These are phyloP conservation scores for Astrothelium subdiscretum DNA, from an alignment of 495 filamentous ascomycete species.

Conservation along the genomic window DNA sequence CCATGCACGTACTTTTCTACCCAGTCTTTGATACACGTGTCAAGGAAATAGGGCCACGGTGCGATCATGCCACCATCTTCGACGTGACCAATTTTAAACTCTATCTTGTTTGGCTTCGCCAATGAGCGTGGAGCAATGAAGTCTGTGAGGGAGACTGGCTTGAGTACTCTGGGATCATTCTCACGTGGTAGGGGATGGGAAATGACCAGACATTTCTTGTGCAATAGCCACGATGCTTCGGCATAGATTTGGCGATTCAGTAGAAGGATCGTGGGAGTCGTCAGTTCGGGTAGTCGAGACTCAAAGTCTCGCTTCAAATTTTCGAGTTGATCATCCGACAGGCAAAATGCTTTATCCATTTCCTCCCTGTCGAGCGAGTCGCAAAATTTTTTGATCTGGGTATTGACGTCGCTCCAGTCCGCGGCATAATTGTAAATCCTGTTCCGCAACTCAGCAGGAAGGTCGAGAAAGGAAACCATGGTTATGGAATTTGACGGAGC, in stretches of 20 bases:
- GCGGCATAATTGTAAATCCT: constrained; percentile 9
- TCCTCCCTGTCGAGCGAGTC: constrained; percentile 5
- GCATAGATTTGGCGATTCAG: constrained; percentile 13
- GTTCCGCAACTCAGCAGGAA: constrained; percentile 13
- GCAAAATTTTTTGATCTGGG: background rate
- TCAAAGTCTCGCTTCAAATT: constrained; percentile 9
- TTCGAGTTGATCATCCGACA: constrained; percentile 10
- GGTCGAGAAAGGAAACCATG: constrained; percentile 8
- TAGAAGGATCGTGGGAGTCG: constrained; percentile 15
- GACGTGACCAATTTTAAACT: too few relatives aligned
- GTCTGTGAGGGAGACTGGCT: too few relatives aligned
- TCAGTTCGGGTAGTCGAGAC: constrained; percentile 24
- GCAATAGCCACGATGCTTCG: constrained; percentile 7
- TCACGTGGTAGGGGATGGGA: too few relatives aligned
- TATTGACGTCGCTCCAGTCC: constrained; percentile 9
- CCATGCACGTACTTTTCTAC: too few relatives aligned
- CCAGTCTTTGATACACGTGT: too few relatives aligned
- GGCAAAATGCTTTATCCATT: too few relatives aligned
- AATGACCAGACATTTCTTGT: background rate
- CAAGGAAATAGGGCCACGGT: too few relatives aligned
- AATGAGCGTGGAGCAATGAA: too few relatives aligned
- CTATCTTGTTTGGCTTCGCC: too few relatives aligned
- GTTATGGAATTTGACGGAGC: too few relatives aligned
- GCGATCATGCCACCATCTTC: too few relatives aligned
- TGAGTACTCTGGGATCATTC: too few relatives aligned